phyloP scores from a whole-genome alignment of 2,329 filamentous ascomycete species.

The Dactylonectria macrodidyma region DNA sequence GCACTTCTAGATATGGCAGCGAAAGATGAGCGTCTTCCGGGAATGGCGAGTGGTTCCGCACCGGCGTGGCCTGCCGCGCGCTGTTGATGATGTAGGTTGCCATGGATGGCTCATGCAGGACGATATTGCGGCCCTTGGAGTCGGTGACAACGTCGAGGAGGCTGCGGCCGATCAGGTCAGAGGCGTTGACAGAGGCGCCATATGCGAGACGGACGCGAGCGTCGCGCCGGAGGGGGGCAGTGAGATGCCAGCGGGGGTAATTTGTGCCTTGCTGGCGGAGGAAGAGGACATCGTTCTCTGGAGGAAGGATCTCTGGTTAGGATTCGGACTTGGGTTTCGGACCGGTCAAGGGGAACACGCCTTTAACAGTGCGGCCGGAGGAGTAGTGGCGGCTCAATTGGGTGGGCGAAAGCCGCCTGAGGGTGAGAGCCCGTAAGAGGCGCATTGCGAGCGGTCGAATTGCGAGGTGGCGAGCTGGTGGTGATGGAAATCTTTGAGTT shows the following conservation, averaged over 20 bases:
- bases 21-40: not conserved
- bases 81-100: constrained; percentile 81
- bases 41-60: constrained; percentile 28
- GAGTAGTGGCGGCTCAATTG: constrained; percentile 42
- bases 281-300: constrained; percentile 59
- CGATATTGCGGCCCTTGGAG: constrained; percentile 63
- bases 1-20: not conserved
- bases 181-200: constrained; percentile 63
- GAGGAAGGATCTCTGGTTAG: constrained; percentile 22
- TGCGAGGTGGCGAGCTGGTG: constrained; percentile 15
- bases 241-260: constrained; percentile 57
- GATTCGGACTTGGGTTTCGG: constrained; percentile 20
- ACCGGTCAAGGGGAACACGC: constrained; percentile 29
- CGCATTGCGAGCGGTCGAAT: constrained; percentile 34
- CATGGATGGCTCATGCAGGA: constrained; percentile 76
- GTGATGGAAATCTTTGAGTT: constrained; percentile 36
- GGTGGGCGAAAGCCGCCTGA: constrained; percentile 1
- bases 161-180: constrained; percentile 75
- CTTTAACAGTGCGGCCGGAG: constrained; percentile 48
- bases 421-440: constrained; percentile 19
- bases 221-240: constrained; percentile 52
- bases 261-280: constrained; percentile 56
- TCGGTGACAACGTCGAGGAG: constrained; percentile 72
- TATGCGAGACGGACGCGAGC: constrained; percentile 57
- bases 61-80: constrained; percentile 80